phyloP scores from a whole-genome alignment of 2,329 filamentous ascomycete species.

The Aspergillus pseudoterreus region DNA sequence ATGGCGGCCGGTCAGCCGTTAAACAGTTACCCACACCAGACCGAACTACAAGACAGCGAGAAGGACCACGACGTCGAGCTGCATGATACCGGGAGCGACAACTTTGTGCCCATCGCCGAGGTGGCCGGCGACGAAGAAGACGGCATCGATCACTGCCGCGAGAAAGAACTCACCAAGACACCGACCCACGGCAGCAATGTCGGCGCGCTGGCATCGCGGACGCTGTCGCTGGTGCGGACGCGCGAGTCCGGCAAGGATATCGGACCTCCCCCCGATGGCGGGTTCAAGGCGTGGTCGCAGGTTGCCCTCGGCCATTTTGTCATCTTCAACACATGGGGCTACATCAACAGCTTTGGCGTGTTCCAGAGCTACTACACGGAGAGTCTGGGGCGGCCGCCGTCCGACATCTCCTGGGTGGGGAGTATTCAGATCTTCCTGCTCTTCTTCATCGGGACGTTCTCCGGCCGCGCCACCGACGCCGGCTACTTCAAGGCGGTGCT shows the following conservation, averaged over 20 bases:
- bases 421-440: slow-evolving; percentile 50
- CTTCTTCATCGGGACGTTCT: slow-evolving; percentile 50
- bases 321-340: slow-evolving; percentile 57
- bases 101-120: slow-evolving; percentile 7
- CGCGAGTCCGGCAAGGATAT: slow-evolving; percentile 33
- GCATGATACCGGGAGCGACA: slow-evolving; percentile 10
- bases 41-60: background rate
- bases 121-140: slow-evolving; percentile 17
- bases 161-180: slow-evolving; percentile 18
- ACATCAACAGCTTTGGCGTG: slow-evolving; percentile 53
- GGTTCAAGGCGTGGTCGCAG: slow-evolving; percentile 54
- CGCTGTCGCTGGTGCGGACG: slow-evolving; percentile 36
- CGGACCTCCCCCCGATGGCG: slow-evolving; percentile 48
- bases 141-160: slow-evolving; percentile 6
- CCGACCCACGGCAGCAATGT: slow-evolving; percentile 26
- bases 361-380: slow-evolving; percentile 53
- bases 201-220: slow-evolving; percentile 21
- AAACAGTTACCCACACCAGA: background rate
- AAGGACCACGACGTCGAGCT: background rate
- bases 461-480: slow-evolving; percentile 50
- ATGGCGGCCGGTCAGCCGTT: background rate
- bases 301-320: slow-evolving; percentile 51
- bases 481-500: slow-evolving; percentile 48
- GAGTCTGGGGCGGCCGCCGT: slow-evolving; percentile 40
- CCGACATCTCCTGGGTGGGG: slow-evolving; percentile 52